A percentile compares a stretch with the other conserved stretches of the same genome.
Conservation (phyloP, 2,329 filamentous ascomycete species). For the Monosporascus sp. region DNA sequence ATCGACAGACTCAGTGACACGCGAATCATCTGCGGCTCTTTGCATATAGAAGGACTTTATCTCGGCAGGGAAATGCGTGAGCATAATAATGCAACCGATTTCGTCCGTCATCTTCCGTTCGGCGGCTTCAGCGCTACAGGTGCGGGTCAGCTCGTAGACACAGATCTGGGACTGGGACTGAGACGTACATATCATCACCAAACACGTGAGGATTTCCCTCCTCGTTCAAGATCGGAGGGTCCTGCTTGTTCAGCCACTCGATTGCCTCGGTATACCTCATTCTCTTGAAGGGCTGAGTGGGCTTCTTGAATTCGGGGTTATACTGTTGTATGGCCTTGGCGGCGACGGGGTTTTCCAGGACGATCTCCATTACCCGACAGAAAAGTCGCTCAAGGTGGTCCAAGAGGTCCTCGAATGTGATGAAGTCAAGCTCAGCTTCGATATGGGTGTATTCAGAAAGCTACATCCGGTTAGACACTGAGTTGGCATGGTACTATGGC, state of each 20-base stretch:
- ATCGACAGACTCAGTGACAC: slow-evolving; percentile 92
- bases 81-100: slow-evolving; percentile 91
- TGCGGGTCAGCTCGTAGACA: neutral
- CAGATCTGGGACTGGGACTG: neutral
- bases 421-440: slow-evolving; percentile 94
- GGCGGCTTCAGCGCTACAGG: slow-evolving; percentile 69
- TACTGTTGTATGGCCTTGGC: slow-evolving; percentile 72
- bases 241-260: slow-evolving; percentile 83
- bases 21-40: slow-evolving; percentile 69
- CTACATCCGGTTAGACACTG: slow-evolving; percentile 4
- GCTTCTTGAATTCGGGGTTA: slow-evolving; percentile 84
- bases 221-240: slow-evolving; percentile 78
- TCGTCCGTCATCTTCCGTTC: slow-evolving; percentile 96
- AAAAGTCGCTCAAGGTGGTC: slow-evolving; percentile 81
- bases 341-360: slow-evolving; percentile 67
- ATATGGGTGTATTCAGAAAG: slow-evolving; percentile 95
- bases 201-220: slow-evolving; percentile 86
- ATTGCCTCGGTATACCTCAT: slow-evolving; percentile 96
- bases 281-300: slow-evolving; percentile 80
- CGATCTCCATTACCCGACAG: slow-evolving; percentile 75
- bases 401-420: slow-evolving; percentile 85
- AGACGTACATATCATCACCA: slow-evolving; percentile 75
- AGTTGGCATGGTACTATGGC: neutral
- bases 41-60: slow-evolving; percentile 99
- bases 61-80: slow-evolving; percentile 93